phyloP scores from a whole-genome alignment of 768 basidiomycete species.

The Artomyces pyxidatus region DNA sequence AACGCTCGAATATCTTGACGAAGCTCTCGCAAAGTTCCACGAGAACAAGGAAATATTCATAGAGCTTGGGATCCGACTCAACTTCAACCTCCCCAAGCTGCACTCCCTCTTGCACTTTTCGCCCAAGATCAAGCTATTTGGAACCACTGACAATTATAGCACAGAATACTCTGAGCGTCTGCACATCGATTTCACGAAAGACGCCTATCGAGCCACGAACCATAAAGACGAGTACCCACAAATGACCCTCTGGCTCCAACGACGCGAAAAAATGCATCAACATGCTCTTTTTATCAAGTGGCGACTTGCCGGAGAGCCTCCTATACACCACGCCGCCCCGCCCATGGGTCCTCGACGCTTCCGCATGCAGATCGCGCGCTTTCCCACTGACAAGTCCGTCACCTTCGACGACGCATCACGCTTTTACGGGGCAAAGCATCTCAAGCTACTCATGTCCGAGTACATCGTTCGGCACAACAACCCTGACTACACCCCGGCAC shows the following conservation, averaged over 20 bases:
- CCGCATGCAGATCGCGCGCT: not conserved
- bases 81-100: not conserved
- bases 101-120: not conserved
- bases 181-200: too few relatives aligned
- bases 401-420: not conserved
- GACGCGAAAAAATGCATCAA: not conserved
- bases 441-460: slow-evolving; percentile 16
- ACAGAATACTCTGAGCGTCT: not conserved
- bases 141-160: not conserved
- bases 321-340: slow-evolving; percentile 21
- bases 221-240: not conserved
- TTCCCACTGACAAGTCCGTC: not conserved
- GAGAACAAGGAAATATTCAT: not conserved
- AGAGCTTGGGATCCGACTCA: not conserved
- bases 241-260: not conserved
- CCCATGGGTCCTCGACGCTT: slow-evolving; percentile 2
- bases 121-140: not conserved
- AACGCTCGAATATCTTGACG: not conserved
- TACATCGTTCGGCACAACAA: slow-evolving; percentile 19
- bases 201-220: not conserved
- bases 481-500: slow-evolving; percentile 12
- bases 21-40: not conserved
- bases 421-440: not conserved
- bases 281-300: not conserved
- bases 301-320: slow-evolving; percentile 23